Base-by-base conservation (phyloP, 805 yeast genomes). In the Saturnispora sekii region DNA sequence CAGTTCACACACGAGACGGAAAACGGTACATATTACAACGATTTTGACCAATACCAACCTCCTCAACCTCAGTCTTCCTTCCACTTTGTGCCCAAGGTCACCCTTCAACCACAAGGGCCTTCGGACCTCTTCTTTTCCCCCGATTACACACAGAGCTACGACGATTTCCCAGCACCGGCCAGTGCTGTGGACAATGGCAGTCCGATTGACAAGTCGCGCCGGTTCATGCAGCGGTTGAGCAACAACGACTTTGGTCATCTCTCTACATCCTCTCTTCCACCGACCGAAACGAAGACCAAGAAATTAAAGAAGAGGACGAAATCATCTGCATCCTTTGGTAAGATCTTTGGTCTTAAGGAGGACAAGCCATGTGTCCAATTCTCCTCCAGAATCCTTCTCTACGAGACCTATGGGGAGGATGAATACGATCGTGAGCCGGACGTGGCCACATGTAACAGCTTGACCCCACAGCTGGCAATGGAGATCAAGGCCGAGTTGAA, bases 371-470 rank as follows among this genome's bases (percentile, higher is more conserved):
- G 39, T 48, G 67, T 56, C 58, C 65, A 76, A 40, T 90, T 90
- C 63, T 83, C 95, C 5, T 80, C 94, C 1, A 71, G 87, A 53
- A 85, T 93, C 46, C 74, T 85, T 7, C 73, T 93, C 36, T 90
- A 80, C 62, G 94, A 87, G 48, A 90, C 96, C 0, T 87, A 83
- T 61, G 74, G 81, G 47, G 79, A 80, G 32, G 79, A 75, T 15
- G 96, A 84, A 52, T 90, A 90, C 62, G 97, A 90, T 62, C 77
- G 98, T 55, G 87, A 81, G 51, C 96, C 97, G 0, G 97, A 88
- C 50, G 70, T 80, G 28, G 95, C 95, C 3, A 88, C 97, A 2
- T 90, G 97, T 65, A 87, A 89, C 62, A 87, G 82, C 58, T 69
- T 88, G 60, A 88, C 96, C 1, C 96, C 97, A 5, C 70, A 73